Base-by-base conservation (phyloP, 345 rosid species). In the Corchorus capsularis region DNA sequence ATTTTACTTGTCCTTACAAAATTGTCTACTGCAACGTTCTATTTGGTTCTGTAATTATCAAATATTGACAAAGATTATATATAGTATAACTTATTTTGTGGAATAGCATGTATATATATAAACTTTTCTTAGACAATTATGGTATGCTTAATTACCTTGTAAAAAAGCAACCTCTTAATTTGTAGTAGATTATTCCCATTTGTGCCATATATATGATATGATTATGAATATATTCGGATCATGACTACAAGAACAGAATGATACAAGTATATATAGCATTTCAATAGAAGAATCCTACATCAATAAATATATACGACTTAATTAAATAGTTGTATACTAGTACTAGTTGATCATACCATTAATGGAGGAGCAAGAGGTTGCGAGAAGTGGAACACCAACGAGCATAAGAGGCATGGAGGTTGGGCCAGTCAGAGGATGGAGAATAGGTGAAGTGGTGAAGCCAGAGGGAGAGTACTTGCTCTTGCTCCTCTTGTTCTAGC, bases 341-440 rank as follows among this genome's bases (percentile, higher is more conserved):
- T 72, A 41, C 55, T 27, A 15, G 4, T 8, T 27, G 1, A 1
- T n/a, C 1, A 0, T n/a, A 59, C 27, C 76, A 53, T 69, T 74
- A 80, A 17, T 79, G 76, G 32, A 77, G 83, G 71, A 84, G 80
- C 49, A 92, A 81, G 72, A 85, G 88, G 78, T 81, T 83, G 63
- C 97, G 97, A 81, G 98, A 89, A 69, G 91, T 81, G 35, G 75
- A 55, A 74, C 91, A 92, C 97, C 97, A 94, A 63, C 88, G 89
- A 54, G 86, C 67, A 79, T 86, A 94, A 12, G 89, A 88, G 56
- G 80, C 65, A 41, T 82, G 86, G 72, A 94, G 96, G 56, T 94
- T 89, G 61, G 98, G 98, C 98, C 97, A 92, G 76, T 94, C 98
- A 2, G 97, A 90, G 72, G 92, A 84, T 5, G 94, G 72, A 67